A percentile compares a stretch with the other conserved stretches of the same genome.
Conservation (phyloP, 2,329 filamentous ascomycete genomes). For the Pyrenophora graminea region DNA sequence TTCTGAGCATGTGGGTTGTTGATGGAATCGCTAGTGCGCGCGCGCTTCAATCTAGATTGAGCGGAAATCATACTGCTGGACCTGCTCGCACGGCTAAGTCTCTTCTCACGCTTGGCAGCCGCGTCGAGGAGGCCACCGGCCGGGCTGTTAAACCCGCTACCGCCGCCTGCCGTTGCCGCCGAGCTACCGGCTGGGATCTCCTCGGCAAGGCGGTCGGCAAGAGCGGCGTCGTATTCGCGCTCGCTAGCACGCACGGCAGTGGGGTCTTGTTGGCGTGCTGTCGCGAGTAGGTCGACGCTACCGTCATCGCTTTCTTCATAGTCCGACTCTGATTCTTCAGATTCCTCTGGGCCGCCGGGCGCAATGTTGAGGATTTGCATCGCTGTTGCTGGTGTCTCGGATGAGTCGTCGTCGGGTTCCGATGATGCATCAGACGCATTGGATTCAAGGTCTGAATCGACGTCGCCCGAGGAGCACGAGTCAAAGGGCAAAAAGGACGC, state of each 20-base stretch:
- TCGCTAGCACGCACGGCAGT: constrained; percentile 48
- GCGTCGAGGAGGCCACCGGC: background rate
- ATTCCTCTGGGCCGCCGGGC: constrained; percentile 10
- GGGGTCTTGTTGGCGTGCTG: constrained; percentile 51
- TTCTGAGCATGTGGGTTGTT: background rate
- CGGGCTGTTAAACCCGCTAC: constrained; percentile 54
- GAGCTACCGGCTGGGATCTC: constrained; percentile 56
- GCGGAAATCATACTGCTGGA: constrained; percentile 21
- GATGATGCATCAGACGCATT: constrained; percentile 47
- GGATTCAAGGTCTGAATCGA: constrained; percentile 45
- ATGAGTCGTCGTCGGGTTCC: constrained; percentile 20
- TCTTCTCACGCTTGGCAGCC: background rate
- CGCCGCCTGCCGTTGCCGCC: constrained; percentile 55
- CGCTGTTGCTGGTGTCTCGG: constrained; percentile 25
- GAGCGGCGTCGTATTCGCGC: constrained; percentile 53
- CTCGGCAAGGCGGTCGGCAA: constrained; percentile 54
- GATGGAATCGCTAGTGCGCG: constrained; percentile 19
- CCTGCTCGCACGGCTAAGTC: constrained; percentile 7
- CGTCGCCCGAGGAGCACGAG: constrained; percentile 40
- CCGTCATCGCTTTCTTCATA: constrained; percentile 46
- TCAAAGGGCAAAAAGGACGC: constrained; percentile 51
- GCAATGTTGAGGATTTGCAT: constrained; percentile 39
- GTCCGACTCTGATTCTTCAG: constrained; percentile 14
- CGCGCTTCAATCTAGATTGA: constrained; percentile 19
- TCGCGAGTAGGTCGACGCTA: constrained; percentile 51